A percentile compares a stretch with the other conserved stretches of the same genome.
Conservation (phyloP, 2,329 filamentous ascomycete genomes). For the Calonectria pteridis region DNA sequence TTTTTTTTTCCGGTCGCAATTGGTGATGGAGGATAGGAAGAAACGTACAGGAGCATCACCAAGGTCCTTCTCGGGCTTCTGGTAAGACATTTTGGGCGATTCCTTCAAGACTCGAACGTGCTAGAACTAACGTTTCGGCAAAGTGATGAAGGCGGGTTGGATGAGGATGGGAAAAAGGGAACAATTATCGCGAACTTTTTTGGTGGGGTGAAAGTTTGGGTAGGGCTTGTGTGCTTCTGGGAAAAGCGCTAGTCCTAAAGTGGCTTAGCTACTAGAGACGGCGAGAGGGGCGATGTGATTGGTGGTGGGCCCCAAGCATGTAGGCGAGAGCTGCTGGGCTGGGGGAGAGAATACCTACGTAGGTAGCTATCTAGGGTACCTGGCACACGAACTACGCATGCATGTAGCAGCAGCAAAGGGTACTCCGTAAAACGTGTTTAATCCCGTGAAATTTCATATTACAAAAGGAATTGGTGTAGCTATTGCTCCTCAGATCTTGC, state of each 20-base stretch:
- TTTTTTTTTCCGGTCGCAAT: background rate
- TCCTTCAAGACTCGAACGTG: slow-evolving; percentile 86
- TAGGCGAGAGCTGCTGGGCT: background rate
- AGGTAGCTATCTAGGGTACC: background rate
- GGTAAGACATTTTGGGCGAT: slow-evolving; percentile 84
- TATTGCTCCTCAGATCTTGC: background rate
- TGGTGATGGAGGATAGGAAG: background rate
- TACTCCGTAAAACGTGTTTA: too few species aligned
- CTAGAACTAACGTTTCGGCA: slow-evolving; percentile 72
- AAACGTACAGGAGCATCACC: slow-evolving; percentile 84
- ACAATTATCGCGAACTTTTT: slow-evolving; percentile 38
- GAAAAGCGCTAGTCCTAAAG: slow-evolving; percentile 16
- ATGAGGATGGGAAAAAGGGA: background rate
- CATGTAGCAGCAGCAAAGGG: background rate
- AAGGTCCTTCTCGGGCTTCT: slow-evolving; percentile 95
- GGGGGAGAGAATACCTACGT: background rate
- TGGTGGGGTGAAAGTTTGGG: slow-evolving; percentile 27
- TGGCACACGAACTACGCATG: background rate
- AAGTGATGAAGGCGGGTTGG: slow-evolving; percentile 76
- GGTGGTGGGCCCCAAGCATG: background rate
- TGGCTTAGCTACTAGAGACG: background rate
- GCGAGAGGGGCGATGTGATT: slow-evolving; percentile 5
- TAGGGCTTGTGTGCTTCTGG: slow-evolving; percentile 30
- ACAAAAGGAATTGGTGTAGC: background rate
- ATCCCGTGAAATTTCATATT: background rate